phyloP scores from a whole-genome alignment of 176 grass and related monocot genomes.

The Elymus sibiricus region DNA sequence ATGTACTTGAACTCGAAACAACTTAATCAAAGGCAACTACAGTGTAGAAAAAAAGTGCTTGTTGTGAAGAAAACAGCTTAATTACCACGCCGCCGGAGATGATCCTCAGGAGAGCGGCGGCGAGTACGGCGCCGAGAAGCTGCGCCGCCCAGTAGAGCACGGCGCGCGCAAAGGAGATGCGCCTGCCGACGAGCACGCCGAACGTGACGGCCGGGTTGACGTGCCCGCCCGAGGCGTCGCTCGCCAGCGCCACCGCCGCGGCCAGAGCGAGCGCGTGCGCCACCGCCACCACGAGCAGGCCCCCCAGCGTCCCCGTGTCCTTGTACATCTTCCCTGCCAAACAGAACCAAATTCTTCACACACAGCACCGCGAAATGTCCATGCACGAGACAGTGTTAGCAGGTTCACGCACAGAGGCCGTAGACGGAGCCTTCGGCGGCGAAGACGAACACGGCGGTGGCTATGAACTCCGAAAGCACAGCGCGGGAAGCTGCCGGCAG shows the following conservation, averaged over 20 bases:
- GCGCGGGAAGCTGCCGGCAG: constrained; percentile 52
- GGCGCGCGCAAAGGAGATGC: constrained; percentile 66
- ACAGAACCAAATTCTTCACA: background rate
- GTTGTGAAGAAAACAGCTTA: background rate
- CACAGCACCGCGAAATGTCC: background rate
- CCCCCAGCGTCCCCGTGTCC: constrained; percentile 52
- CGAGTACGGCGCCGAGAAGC: constrained; percentile 73
- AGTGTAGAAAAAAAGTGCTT: no score
- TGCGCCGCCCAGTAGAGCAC: constrained; percentile 73
- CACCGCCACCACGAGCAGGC: constrained; percentile 59
- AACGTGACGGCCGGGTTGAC: constrained; percentile 89
- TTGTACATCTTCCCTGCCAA: constrained; percentile 67
- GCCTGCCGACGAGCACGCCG: constrained; percentile 66
- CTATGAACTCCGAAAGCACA: constrained; percentile 73
- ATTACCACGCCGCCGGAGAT: constrained; percentile 74
- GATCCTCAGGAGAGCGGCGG: constrained; percentile 52
- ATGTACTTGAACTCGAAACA: background rate
- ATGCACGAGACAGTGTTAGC: no score
- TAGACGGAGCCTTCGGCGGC: constrained; percentile 76
- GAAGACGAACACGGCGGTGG: constrained; percentile 83
- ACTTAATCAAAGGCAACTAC: background rate
- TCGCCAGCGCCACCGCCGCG: constrained; percentile 49
- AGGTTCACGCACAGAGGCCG: constrained; percentile 62
- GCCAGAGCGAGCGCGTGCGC: constrained; percentile 68
- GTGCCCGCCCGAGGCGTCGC: constrained; percentile 54